Conservation (phyloP, 2,329 filamentous ascomycete genomes). For the Penicillium sp. region DNA sequence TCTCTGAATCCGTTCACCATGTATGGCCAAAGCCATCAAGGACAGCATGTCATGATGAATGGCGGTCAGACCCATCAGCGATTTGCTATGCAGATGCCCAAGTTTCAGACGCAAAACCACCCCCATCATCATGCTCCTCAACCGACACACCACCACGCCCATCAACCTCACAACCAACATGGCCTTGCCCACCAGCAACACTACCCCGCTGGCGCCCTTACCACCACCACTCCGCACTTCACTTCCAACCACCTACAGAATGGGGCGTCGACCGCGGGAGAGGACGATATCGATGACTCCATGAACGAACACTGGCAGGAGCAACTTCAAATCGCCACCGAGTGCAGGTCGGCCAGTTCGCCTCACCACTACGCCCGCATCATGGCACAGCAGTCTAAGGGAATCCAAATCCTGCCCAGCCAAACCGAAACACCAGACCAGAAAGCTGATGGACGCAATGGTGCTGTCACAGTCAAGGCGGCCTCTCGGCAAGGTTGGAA, state of each 20-base stretch:
- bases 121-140: conserved; percentile 48
- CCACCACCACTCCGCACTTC: conserved; percentile 58
- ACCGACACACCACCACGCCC: conserved; percentile 43
- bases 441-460: conserved; percentile 61
- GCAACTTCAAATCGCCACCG: conserved; percentile 78
- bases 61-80: conserved; percentile 51
- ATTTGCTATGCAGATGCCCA: conserved; percentile 53
- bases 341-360: conserved; percentile 69
- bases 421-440: conserved; percentile 52
- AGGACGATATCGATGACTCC: conserved; percentile 60
- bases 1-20: conserved; percentile 49
- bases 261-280: conserved; percentile 57
- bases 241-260: conserved; percentile 62
- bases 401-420: conserved; percentile 50
- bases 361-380: conserved; percentile 68
- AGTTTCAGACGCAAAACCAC: conserved; percentile 51
- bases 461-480: conserved; percentile 63
- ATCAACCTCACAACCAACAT: conserved; percentile 47
- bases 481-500: conserved; percentile 77
- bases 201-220: conserved; percentile 50
- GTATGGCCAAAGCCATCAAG: conserved; percentile 52
- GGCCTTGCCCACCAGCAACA: conserved; percentile 53
- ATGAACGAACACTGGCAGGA: conserved; percentile 79
- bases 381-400: conserved; percentile 51
- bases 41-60: conserved; percentile 55